phyloP scores from a whole-genome alignment of 805 yeast species.

The Schwanniomyces pseudopolymorphus region DNA sequence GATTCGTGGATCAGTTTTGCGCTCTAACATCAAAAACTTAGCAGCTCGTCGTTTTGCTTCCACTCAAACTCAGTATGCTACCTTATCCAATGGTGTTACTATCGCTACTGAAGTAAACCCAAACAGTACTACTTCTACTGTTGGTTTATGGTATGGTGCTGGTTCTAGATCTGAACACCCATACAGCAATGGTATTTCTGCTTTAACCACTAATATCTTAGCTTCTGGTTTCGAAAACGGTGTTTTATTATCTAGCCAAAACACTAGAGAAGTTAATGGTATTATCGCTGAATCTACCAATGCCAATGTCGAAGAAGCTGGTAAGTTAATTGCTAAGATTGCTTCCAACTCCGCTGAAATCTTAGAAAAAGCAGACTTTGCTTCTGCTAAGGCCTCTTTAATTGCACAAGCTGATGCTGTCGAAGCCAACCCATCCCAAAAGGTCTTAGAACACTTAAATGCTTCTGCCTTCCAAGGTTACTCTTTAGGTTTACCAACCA shows the following conservation, averaged over 20 bases:
- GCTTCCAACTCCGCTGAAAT: slow-evolving; percentile 36
- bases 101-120: slow-evolving; percentile 69
- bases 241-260: slow-evolving; percentile 52
- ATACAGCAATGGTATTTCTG: slow-evolving; percentile 79
- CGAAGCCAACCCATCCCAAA: slow-evolving; percentile 55
- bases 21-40: slow-evolving; percentile 25
- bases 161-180: slow-evolving; percentile 81
- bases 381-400: slow-evolving; percentile 46
- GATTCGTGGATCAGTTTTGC: slow-evolving; percentile 44
- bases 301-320: slow-evolving; percentile 52
- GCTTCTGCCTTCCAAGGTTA: slow-evolving; percentile 87
- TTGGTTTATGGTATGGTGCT: slow-evolving; percentile 71
- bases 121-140: slow-evolving; percentile 52
- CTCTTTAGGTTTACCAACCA: slow-evolving; percentile 71
- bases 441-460: slow-evolving; percentile 72
- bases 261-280: slow-evolving; percentile 64
- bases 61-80: slow-evolving; percentile 68
- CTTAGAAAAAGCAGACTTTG: slow-evolving; percentile 46
- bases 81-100: slow-evolving; percentile 70
- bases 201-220: slow-evolving; percentile 56
- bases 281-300: slow-evolving; percentile 55
- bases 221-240: slow-evolving; percentile 49
- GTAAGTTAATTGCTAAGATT: slow-evolving; percentile 48
- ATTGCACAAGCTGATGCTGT: slow-evolving; percentile 48
- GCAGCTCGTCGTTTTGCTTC: slow-evolving; percentile 57